phyloP scores from a whole-genome alignment of 106 monocot genomes.

The Platanthera zijinensis region DNA sequence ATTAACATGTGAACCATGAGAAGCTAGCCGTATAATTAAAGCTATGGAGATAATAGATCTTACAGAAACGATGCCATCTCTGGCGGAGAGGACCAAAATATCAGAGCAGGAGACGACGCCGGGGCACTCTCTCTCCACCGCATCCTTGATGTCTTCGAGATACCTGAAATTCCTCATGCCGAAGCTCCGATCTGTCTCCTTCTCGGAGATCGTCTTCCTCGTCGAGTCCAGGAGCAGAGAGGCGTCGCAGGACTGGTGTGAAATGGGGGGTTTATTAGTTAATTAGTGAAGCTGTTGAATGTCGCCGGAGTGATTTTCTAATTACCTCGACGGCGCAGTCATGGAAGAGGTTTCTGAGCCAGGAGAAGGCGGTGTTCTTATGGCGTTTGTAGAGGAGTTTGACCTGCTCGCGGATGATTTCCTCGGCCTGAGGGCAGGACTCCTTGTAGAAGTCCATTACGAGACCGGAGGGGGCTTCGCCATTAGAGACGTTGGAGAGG shows the following conservation, averaged over 20 bases:
- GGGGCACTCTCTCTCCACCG: conserved; percentile 87
- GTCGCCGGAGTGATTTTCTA: neutral
- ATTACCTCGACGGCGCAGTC: conserved; percentile 76
- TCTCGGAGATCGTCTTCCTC: conserved; percentile 63
- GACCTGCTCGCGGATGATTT: conserved; percentile 71
- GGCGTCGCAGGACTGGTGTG: conserved; percentile 67
- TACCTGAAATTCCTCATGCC: conserved; percentile 85
- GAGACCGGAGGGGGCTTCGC: conserved; percentile 25
- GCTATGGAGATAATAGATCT: neutral
- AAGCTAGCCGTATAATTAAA: neutral
- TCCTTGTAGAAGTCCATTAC: conserved; percentile 82
- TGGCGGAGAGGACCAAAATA: conserved; percentile 63
- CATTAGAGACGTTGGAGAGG: neutral
- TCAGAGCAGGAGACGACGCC: conserved; percentile 72
- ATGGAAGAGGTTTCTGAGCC: conserved; percentile 87
- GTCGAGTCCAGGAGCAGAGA: conserved; percentile 73
- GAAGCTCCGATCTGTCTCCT: conserved; percentile 79
- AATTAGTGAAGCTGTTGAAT: neutral
- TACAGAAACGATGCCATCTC: conserved; percentile 66
- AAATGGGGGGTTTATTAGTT: neutral
- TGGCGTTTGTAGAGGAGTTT: conserved; percentile 79
- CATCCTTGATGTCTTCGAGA: conserved; percentile 69
- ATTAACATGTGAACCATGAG: neutral
- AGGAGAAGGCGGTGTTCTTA: conserved; percentile 93
- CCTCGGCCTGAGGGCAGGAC: conserved; percentile 78